Evolutionary conservation across 805 yeast genomes (phyloP), one percentile per base, ranked within the genome.

Genomic region (Brettanomyces anomalus): DNA sequence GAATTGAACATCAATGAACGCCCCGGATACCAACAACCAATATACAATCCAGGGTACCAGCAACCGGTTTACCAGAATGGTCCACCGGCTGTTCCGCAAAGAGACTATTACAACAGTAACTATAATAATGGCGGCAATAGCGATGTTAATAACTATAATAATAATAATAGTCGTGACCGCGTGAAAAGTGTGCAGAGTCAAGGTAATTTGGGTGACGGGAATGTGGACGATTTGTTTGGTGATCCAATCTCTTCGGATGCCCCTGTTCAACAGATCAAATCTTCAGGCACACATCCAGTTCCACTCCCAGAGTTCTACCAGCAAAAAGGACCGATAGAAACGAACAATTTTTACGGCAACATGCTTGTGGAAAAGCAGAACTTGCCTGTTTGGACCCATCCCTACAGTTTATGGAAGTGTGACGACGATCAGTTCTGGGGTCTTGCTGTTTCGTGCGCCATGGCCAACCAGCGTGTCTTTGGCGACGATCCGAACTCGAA

Each of bases 301-400:
- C 79, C 83, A 78, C 66, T 71, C 44, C 70, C 81, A 4, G 70
- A 64, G 44, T 77, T 71, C 42, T 64, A 61, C 28, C 45, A 48
- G 30, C 61, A 56, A 32, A 52, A 57, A 20, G 88, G 87, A 4
- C 64, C 65, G 11, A 68, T 81, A 24, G 80, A 80, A 46, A 85
- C 95, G 6, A 85, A 85, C 59, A 84, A 85, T 55, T 85, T 85
- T 54, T 85, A 79, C 57, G 81, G 83, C 32, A 85, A 85, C 60
- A 61, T 85, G 58, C 60, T 85, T 10, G 68, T 85, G 31, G 87
- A 72, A 1, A 70, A 71, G 43, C 90, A 82, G 55, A 74, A 77
- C 2, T 67, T 74, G 44, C 85, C 90, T 0, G 72, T 79, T 0
- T 85, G 89, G 88, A 77, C 90, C 0, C 87, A 82, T 51, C 95